Evolutionary conservation across 192 early-diverging fungal genomes (phyloP), one percentile per base, ranked within the genome.

Genomic region (Mortierella claussenii): DNA sequence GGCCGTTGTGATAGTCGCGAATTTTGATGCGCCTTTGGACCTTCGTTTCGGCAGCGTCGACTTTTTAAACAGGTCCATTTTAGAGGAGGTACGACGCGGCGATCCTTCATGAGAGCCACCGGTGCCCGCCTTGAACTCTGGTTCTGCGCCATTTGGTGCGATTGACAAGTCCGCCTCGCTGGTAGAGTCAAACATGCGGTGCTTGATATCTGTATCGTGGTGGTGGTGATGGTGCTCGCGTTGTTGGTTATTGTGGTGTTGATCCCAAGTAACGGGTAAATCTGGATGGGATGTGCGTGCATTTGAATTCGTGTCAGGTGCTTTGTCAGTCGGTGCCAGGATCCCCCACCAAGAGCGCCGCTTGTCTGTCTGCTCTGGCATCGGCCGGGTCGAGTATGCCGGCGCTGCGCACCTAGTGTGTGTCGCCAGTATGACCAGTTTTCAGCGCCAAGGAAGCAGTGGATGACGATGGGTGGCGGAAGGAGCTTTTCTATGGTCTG

Each of bases 341-440:
- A 75, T 60, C 12, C 63, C 71, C 71, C 71, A 75, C 71, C 71
- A 75, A 17, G 71, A 75, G 10, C 63, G 62, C 32, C 71, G 48
- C n/a, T 66, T 75, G 44, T 75, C 71, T 18, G 63, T 66, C 34
- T 66, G 71, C 63, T 75, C 71, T 26, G 71, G 71, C 71, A 75
- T 75, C 13, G 23, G 11, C 27, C 26, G 18, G 54, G 13, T n/a
- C n/a, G n/a, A n/a, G n/a, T n/a, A n/a, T n/a, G n/a, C n/a, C n/a
- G n/a, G n/a, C n/a, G n/a, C n/a, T n/a, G n/a, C n/a, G n/a, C n/a
- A n/a, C n/a, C n/a, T n/a, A n/a, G n/a, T n/a, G n/a, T n/a, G n/a
- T n/a, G n/a, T n/a, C n/a, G n/a, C n/a, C n/a, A n/a, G n/a, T n/a
- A n/a, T n/a, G n/a, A n/a, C n/a, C n/a, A n/a, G n/a, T n/a, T n/a